Evolutionary conservation across 2,329 filamentous ascomycete species (phyloP), one percentile per base, ranked within the genome.

Genomic region (Pestalotiopsis sp.): DNA sequence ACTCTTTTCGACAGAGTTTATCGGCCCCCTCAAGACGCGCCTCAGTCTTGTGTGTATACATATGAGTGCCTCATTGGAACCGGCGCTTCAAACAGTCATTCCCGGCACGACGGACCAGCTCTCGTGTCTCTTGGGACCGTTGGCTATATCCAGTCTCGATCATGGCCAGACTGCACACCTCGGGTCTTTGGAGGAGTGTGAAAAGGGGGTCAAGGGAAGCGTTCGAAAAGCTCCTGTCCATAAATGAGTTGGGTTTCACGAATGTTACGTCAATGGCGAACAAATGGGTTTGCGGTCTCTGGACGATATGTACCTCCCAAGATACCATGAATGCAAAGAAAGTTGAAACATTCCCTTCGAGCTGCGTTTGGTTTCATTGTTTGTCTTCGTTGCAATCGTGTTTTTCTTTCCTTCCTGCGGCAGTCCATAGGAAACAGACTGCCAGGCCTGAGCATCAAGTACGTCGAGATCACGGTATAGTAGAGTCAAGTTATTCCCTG

Each of bases 211-310:
- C 70, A 72, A 67, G 71, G 70, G 71, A 20, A 36, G 27, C 23
- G 31, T 31, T 39, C 31, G 25, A 11, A 52, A n/a, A 20, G n/a
- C 45, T 62, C 59, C 67, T 67, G 70, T 68, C 68, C 66, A 70
- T 68, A 66, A 66, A 71, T 63, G 68, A 74, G 70, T 72, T 68
- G 73, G 71, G 70, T 70, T 67, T 75, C 72, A 76, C 74, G 74
- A 76, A 74, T 71, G 71, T 76, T 71, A 76, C 72, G 73, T 70
- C 73, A 41, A 64, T 23, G 61, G 61, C 38, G 38, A 52, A 64
- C 38, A 25, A 23, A 64, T 64, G 61, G 36, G 12, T 49, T 64
- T 45, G 38, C n/a, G 39, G 20, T 23, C 61, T 64, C 38, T 36
- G 38, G n/a, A 36, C 36, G 36, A 25, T 14, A 64, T 39, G 59